These are phyloP conservation scores for Neurospora crassa DNA, from an alignment of 2,329 filamentous ascomycete species.

Conservation along the genomic window DNA sequence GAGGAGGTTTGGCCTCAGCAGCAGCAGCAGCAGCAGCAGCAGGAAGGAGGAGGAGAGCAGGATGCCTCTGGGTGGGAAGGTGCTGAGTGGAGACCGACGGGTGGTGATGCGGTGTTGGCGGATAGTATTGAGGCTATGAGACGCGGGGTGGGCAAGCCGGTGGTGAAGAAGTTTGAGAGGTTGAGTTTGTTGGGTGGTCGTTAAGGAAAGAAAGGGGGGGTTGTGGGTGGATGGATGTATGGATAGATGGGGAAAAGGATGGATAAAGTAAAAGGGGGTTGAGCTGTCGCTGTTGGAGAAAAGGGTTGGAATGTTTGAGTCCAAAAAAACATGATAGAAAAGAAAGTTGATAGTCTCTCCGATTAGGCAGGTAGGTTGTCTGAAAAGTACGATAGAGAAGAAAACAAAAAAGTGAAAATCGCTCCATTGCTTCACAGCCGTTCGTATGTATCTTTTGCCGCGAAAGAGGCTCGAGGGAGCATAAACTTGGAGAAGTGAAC, in stretches of 20 bases:
- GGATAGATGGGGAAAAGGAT: neutral
- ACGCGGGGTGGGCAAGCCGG: neutral
- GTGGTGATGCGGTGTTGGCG: constrained; percentile 42
- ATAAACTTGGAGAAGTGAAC: no score
- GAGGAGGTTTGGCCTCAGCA: constrained; percentile 54
- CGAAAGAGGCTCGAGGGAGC: no score
- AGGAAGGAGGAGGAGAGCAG: constrained; percentile 12
- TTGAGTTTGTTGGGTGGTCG: constrained; percentile 36
- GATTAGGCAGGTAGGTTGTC: neutral
- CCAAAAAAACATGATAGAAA: no score
- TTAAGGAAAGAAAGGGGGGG: neutral
- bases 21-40: constrained; percentile 19
- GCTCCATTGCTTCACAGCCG: neutral
- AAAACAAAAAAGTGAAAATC: neutral
- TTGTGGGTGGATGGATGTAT: neutral
- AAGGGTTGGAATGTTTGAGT: no score
- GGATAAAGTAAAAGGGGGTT: neutral
- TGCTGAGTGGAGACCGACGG: constrained; percentile 29
- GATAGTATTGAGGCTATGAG: constrained; percentile 38
- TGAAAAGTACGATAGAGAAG: neutral
- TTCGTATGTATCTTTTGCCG: neutral
- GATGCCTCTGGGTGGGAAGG: constrained; percentile 10
- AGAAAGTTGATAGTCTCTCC: neutral
- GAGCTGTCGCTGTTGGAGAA: neutral
- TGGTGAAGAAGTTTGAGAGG: constrained; percentile 37